A percentile compares a stretch with the other conserved stretches of the same genome.
phyloP scores from a whole-genome alignment of 1,284 basidiomycete genomes.

The Puccinia polysora region DNA sequence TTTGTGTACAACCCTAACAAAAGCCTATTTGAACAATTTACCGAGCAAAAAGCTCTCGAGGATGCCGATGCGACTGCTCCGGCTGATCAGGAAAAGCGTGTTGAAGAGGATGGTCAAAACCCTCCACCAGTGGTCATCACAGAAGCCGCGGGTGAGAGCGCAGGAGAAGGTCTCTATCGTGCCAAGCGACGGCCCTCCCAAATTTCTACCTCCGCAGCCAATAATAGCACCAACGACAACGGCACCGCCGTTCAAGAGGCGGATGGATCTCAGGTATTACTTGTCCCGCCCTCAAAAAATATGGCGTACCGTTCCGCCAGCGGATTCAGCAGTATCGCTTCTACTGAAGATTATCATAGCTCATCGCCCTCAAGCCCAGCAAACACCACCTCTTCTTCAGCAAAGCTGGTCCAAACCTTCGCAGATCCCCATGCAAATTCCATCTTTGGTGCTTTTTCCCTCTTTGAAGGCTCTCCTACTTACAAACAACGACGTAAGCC shows the following conservation, averaged over 20 bases:
- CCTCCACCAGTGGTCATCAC: slow-evolving; percentile 40
- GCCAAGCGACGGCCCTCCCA: slow-evolving; percentile 37
- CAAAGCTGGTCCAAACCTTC: slow-evolving; percentile 47
- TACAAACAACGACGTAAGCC: slow-evolving; percentile 85
- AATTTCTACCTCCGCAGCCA: slow-evolving; percentile 34
- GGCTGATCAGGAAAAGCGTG: background rate
- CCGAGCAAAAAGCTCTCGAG: slow-evolving; percentile 53
- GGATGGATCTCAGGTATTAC: slow-evolving; percentile 38
- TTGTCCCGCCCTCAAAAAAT: slow-evolving; percentile 35
- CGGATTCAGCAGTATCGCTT: slow-evolving; percentile 52
- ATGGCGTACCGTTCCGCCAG: slow-evolving; percentile 34
- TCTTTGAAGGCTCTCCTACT: slow-evolving; percentile 72
- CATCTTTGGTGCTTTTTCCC: slow-evolving; percentile 66
- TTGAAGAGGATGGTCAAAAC: slow-evolving; percentile 11
- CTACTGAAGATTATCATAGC: slow-evolving; percentile 56
- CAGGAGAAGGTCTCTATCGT: slow-evolving; percentile 33
- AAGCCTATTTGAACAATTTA: slow-evolving; percentile 79
- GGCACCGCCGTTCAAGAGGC: slow-evolving; percentile 33
- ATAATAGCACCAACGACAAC: slow-evolving; percentile 6
- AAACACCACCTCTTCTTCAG: slow-evolving; percentile 49
- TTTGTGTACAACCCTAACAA: slow-evolving; percentile 72
- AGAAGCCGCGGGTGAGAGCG: slow-evolving; percentile 45
- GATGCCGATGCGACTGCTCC: slow-evolving; percentile 46
- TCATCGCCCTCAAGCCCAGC: slow-evolving; percentile 46
- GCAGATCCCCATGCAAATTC: slow-evolving; percentile 53